Evolutionary conservation across 306 rosid species (phyloP).

Genomic region (Trifolium dubium): DNA sequence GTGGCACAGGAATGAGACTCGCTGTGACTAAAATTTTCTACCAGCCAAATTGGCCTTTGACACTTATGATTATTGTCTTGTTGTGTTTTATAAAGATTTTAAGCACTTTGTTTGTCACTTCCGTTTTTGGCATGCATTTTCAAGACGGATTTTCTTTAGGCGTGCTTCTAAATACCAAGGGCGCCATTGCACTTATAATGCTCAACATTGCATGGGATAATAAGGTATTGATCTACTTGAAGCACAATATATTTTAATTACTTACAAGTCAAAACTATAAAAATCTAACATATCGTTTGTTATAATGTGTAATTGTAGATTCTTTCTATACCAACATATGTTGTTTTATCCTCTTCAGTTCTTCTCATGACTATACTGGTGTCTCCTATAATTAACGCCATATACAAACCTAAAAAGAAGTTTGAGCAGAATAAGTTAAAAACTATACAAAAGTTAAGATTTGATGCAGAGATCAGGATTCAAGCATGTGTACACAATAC

Average conservation of each 20-base stretch:
- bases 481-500: conserved; percentile 47
- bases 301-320: conserved; percentile 37
- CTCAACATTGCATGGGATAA: conserved; percentile 43
- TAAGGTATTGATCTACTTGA: conserved; percentile 28
- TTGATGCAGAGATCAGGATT: conserved; percentile 47
- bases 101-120: conserved; percentile 40
- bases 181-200: conserved; percentile 45
- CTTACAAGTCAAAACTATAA: not conserved
- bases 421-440: conserved; percentile 37
- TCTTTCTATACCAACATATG: not conserved
- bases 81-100: conserved; percentile 42
- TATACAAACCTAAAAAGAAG: conserved; percentile 44
- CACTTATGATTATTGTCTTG: conserved; percentile 7
- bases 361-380: conserved; percentile 47
- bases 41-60: not conserved
- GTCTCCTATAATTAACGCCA: conserved; percentile 31
- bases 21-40: not conserved
- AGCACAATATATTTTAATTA: not conserved
- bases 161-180: conserved; percentile 52
- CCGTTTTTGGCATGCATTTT: conserved; percentile 25
- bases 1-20: conserved; percentile 40
- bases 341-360: conserved; percentile 23
- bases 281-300: not conserved
- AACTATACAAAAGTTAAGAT: conserved; percentile 41
- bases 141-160: conserved; percentile 47